A percentile compares a stretch with the other conserved stretches of the same genome.
Evolutionary conservation across 257 asterid species (phyloP).

Genomic region (Solanum peruvianum): DNA sequence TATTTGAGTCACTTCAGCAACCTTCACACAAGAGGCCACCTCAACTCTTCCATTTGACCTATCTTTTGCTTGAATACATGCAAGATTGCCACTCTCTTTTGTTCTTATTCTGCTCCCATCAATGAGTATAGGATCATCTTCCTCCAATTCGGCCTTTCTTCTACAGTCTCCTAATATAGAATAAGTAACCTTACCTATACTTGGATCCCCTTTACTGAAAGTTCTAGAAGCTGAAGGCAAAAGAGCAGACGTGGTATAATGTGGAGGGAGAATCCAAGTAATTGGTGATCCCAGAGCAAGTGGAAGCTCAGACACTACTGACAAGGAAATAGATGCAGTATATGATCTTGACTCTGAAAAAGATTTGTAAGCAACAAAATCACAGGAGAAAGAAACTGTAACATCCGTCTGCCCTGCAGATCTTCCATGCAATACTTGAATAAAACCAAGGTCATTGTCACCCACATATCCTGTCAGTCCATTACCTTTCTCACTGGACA

Average conservation of each 20-base stretch:
- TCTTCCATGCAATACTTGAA: slow-evolving; percentile 55
- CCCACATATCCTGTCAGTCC: slow-evolving; percentile 22
- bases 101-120: slow-evolving; percentile 64
- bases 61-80: slow-evolving; percentile 77
- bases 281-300: slow-evolving; percentile 66
- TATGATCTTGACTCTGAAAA: slow-evolving; percentile 39
- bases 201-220: slow-evolving; percentile 28
- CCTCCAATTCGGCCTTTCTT: slow-evolving; percentile 28
- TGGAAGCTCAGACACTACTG: slow-evolving; percentile 74
- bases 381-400: slow-evolving; percentile 64
- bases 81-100: slow-evolving; percentile 43
- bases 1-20: slow-evolving; percentile 73
- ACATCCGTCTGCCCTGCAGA: slow-evolving; percentile 70
- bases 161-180: slow-evolving; percentile 45
- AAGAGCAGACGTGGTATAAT: slow-evolving; percentile 62
- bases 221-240: slow-evolving; percentile 46
- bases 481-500: slow-evolving; percentile 10
- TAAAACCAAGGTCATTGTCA: slow-evolving; percentile 33
- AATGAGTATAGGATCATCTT: slow-evolving; percentile 32
- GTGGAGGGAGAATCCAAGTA: slow-evolving; percentile 86
- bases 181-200: slow-evolving; percentile 45
- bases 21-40: slow-evolving; percentile 76
- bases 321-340: slow-evolving; percentile 44
- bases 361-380: slow-evolving; percentile 29
- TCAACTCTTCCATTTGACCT: slow-evolving; percentile 66